phyloP scores from a whole-genome alignment of 768 basidiomycete species.

The Rhizopogon vinicolor region DNA sequence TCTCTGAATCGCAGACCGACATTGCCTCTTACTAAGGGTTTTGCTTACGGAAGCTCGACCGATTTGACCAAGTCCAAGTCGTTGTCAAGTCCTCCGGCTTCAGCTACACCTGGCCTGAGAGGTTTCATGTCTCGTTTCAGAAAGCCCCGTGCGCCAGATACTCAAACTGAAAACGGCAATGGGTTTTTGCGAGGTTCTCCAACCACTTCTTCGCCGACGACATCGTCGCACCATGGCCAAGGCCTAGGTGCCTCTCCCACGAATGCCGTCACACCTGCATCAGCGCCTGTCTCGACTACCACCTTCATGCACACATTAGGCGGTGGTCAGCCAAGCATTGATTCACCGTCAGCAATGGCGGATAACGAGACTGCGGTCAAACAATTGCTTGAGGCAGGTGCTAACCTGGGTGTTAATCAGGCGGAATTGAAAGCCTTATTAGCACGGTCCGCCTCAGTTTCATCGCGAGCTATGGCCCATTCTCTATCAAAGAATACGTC shows the following conservation, averaged over 20 bases:
- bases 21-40: conserved; percentile 41
- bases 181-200: conserved; percentile 25
- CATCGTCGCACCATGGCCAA: conserved; percentile 27
- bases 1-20: conserved; percentile 41
- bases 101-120: conserved; percentile 68
- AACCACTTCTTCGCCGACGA: conserved; percentile 30
- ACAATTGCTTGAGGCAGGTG: conserved; percentile 74
- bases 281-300: conserved; percentile 6
- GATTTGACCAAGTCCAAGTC: conserved; percentile 53
- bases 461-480: conserved; percentile 50
- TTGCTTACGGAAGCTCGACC: conserved; percentile 30
- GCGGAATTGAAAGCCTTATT: conserved; percentile 66
- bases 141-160: conserved; percentile 26
- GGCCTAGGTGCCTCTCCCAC: conserved; percentile 19
- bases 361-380: conserved; percentile 52
- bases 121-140: conserved; percentile 82
- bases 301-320: conserved; percentile 10
- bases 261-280: conserved; percentile 23
- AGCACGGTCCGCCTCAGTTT: conserved; percentile 64
- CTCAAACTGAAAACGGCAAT: conserved; percentile 26
- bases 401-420: conserved; percentile 71
- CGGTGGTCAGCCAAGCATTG: conserved; percentile 17
- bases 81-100: conserved; percentile 60
- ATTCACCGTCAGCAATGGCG: conserved; percentile 17
- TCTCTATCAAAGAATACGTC: conserved; percentile 42